Conservation (phyloP, 176 grass and related monocot species). For the Cenchrus fungigraminus region DNA sequence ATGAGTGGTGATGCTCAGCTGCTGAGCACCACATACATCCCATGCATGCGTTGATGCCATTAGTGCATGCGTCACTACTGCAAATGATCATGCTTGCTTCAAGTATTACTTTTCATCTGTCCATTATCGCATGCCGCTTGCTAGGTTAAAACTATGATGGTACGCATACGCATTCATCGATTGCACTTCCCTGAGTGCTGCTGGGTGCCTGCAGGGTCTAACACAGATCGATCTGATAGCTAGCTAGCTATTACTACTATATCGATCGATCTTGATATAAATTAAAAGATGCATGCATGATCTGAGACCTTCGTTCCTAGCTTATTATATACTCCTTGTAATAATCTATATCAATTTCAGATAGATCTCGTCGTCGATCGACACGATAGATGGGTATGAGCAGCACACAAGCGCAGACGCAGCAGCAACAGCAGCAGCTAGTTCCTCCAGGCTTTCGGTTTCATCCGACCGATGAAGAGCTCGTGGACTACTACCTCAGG, state of each 20-base stretch:
- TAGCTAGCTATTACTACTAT: not conserved
- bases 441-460: slow-evolving; percentile 94
- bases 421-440: slow-evolving; percentile 47
- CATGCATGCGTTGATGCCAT: slow-evolving; percentile 24
- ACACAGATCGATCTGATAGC: not conserved
- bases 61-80: slow-evolving; percentile 58
- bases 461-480: slow-evolving; percentile 90
- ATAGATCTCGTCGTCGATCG: not conserved
- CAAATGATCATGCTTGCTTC: slow-evolving; percentile 53
- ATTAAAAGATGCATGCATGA: not conserved
- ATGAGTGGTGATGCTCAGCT: slow-evolving; percentile 47
- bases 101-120: slow-evolving; percentile 36
- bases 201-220: no score
- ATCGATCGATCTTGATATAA: not conserved
- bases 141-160: slow-evolving; percentile 9
- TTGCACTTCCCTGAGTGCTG: no score
- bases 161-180: not conserved
- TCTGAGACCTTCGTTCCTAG: not conserved
- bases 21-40: slow-evolving; percentile 11
- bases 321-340: not conserved
- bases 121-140: slow-evolving; percentile 47
- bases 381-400: slow-evolving; percentile 27
- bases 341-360: not conserved
- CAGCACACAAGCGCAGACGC: slow-evolving; percentile 43
- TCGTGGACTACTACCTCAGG: slow-evolving; percentile 91